Evolutionary conservation across 2,329 filamentous ascomycete species (phyloP), one percentile per base, ranked within the genome.

Genomic region (Diaporthe sp.): DNA sequence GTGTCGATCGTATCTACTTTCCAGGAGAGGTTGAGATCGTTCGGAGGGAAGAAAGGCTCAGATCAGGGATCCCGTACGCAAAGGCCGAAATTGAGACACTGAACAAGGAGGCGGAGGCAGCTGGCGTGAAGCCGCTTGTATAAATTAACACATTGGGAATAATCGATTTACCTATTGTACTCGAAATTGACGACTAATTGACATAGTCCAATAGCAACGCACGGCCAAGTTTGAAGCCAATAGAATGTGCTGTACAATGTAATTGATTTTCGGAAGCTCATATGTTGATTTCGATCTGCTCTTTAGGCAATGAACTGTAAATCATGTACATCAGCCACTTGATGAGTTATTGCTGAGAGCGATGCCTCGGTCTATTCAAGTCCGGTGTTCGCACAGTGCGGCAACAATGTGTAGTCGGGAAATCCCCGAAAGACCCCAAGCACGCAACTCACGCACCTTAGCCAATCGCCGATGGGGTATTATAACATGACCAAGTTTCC

Each of bases 21-120:
- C 89, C 90, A 0, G 90, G 90, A 0, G 92, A 93, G 82, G 87
- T 90, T 67, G 92, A 93, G 81, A 89, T 91, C 79, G 71, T 89
- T 61, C 84, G 84, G 7, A 86, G 91, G 77, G 83, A 85, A 47
- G 84, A 88, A 79, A 87, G 89, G 61, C 84, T 86, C 71, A 84
- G 84, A 81, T 86, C 80, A 0, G 91, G 91, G 0, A 93, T 92
- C 72, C 90, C 91, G 0, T 86, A 91, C 76, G 88, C 88, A 10
- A 85, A 87, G 76, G 88, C 86, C 0, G 89, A 91, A 81, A 84
- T 92, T 74, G 87, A 89, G 72, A 86, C 86, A 0, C 78, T 92
- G 71, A 90, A 92, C 76, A 82, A 83, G 10, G 90, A 91, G 79
- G 90, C 89, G 0, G 81, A 79, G 13, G 84, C 78, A 71, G 86